A percentile compares a stretch with the other conserved stretches of the same genome.
Evolutionary conservation across 768 basidiomycete species (phyloP).

Genomic region (Melanogaster broomeanus): DNA sequence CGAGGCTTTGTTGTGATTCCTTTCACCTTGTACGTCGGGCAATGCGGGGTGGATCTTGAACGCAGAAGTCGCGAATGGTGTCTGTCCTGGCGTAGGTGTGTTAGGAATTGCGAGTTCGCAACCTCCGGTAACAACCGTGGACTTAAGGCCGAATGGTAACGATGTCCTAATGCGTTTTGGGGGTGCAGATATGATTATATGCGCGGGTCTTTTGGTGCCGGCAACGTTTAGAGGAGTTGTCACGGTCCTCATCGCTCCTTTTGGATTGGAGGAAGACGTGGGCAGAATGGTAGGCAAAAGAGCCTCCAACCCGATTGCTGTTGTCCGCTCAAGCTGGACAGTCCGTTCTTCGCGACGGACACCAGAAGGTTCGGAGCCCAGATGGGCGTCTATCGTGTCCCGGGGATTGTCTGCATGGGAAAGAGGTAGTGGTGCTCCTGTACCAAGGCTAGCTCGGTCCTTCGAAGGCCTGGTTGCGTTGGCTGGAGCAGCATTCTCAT

Average conservation of each 20-base stretch:
- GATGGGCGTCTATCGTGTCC: neutral
- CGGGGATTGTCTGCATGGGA: neutral
- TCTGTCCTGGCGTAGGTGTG: neutral
- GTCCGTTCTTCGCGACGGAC: neutral
- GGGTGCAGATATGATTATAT: conserved; percentile 14
- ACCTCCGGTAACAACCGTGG: neutral
- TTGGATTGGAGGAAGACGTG: neutral
- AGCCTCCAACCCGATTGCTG: neutral
- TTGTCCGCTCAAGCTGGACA: neutral
- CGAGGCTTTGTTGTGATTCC: neutral
- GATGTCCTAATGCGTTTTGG: conserved; percentile 15
- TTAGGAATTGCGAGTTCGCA: neutral
- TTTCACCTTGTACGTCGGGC: neutral
- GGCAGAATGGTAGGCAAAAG: neutral
- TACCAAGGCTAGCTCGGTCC: neutral
- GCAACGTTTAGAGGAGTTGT: neutral
- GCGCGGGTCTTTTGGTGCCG: conserved; percentile 18
- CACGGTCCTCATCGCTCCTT: neutral
- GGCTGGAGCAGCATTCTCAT: neutral
- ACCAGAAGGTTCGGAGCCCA: neutral
- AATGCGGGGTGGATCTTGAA: conserved; percentile 10
- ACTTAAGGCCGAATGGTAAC: neutral
- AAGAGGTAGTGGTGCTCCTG: neutral
- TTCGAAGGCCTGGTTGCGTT: neutral
- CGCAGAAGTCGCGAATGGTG: neutral